phyloP scores from a whole-genome alignment of 2,329 filamentous ascomycete species.

The Ascochyta fabae region DNA sequence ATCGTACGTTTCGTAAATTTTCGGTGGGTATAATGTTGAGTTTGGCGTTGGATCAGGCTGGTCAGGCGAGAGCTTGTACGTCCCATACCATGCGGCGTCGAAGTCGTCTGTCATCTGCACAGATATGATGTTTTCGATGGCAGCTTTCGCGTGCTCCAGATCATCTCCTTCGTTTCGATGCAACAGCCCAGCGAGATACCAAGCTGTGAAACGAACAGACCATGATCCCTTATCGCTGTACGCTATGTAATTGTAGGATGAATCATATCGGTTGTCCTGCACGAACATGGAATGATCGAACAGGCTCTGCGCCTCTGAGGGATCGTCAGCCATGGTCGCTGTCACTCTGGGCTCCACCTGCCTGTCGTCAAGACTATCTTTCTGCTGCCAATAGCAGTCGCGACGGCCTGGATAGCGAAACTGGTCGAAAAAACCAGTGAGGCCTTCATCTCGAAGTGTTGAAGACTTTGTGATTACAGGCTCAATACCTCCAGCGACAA shows the following conservation, averaged over 20 bases:
- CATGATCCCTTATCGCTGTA: constrained; percentile 54
- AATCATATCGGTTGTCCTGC: constrained; percentile 50
- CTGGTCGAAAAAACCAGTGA: too few relatives aligned
- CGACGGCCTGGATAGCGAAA: neutral
- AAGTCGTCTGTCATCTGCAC: constrained; percentile 49
- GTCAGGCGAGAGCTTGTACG: constrained; percentile 15
- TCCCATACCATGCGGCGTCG: constrained; percentile 38
- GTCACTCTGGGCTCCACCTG: neutral
- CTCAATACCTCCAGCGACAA: neutral
- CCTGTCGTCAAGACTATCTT: constrained; percentile 1
- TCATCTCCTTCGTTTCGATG: constrained; percentile 47
- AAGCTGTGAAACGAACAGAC: constrained; percentile 53
- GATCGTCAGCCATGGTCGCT: neutral
- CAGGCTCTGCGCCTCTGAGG: constrained; percentile 18
- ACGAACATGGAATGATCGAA: constrained; percentile 27
- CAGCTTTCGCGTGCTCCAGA: constrained; percentile 45
- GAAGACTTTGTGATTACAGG: neutral
- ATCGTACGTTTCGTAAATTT: constrained; percentile 19
- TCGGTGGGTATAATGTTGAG: constrained; percentile 8
- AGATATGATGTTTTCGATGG: constrained; percentile 45
- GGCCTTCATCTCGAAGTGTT: too few relatives aligned
- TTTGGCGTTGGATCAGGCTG: constrained; percentile 12
- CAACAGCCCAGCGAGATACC: constrained; percentile 51
- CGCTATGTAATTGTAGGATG: constrained; percentile 52
- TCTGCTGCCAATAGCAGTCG: constrained; percentile 2